A percentile compares a stretch with the other conserved stretches of the same genome.
These are phyloP conservation scores for Mariannaea sp. DNA, from an alignment of 2,329 filamentous ascomycete species.

Conservation along the genomic window DNA sequence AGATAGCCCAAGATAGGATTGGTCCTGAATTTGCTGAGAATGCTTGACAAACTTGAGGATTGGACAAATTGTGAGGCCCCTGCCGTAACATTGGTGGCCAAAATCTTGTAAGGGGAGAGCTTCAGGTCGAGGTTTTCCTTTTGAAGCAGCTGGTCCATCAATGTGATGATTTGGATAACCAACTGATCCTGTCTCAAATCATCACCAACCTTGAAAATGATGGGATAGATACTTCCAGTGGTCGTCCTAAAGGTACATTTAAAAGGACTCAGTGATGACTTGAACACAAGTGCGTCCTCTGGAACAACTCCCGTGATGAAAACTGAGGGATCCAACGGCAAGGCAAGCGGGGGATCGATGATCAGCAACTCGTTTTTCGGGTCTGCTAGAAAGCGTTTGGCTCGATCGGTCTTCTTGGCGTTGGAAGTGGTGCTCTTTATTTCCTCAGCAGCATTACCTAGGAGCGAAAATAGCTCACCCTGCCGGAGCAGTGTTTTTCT, in stretches of 20 bases:
- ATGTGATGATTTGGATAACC: constrained; percentile 93
- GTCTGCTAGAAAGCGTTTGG: constrained; percentile 84
- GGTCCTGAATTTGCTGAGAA: constrained; percentile 78
- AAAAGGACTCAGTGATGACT: constrained; percentile 90
- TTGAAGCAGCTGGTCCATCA: constrained; percentile 94
- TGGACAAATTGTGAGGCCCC: constrained; percentile 94
- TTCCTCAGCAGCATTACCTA: constrained; percentile 88
- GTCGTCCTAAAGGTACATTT: constrained; percentile 88
- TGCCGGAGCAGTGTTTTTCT: constrained; percentile 81
- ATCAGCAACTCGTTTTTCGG: constrained; percentile 84
- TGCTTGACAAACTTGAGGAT: constrained; percentile 81
- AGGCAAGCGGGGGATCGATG: constrained; percentile 84
- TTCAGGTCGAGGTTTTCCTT: constrained; percentile 97
- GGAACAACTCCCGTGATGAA: constrained; percentile 79
- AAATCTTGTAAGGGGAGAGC: constrained; percentile 92
- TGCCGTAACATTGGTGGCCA: constrained; percentile 87
- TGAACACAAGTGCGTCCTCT: constrained; percentile 90
- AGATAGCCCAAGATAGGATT: constrained; percentile 81
- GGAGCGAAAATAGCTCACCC: constrained; percentile 83
- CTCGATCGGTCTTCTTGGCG: constrained; percentile 77
- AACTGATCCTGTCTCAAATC: constrained; percentile 96
- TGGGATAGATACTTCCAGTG: constrained; percentile 78
- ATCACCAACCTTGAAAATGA: constrained; percentile 97
- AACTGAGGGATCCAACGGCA: constrained; percentile 86
- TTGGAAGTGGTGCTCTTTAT: constrained; percentile 81